phyloP scores from a whole-genome alignment of 148 eudicot species.

The Gaultheria prostrata region DNA sequence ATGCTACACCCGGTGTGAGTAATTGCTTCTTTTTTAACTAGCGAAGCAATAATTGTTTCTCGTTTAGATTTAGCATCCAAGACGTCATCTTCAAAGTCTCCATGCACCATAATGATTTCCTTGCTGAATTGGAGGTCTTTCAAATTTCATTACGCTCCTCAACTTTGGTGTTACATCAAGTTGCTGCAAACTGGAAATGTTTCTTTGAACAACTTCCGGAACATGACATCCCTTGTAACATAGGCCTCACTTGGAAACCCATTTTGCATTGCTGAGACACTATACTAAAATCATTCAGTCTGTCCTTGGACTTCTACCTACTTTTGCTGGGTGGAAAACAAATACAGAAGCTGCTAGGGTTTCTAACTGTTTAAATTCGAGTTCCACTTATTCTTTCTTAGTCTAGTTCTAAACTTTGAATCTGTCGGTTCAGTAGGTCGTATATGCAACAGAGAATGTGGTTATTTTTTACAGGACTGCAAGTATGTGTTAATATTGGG shows the following conservation, averaged over 20 bases:
- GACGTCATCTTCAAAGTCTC: not conserved
- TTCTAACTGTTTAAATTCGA: not conserved
- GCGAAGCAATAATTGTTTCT: not conserved
- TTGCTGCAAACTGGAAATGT: not conserved
- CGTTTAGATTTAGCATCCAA: conserved; percentile 6
- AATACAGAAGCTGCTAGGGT: not conserved
- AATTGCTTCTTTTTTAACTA: conserved; percentile 8
- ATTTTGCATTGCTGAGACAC: not conserved
- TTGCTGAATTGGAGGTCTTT: conserved; percentile 1
- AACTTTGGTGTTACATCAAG: not conserved
- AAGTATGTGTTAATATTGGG: not conserved
- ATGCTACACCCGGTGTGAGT: conserved; percentile 97
- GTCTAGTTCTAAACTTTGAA: not conserved
- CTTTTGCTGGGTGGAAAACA: not conserved
- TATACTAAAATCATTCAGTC: not conserved
- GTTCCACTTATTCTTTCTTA: not conserved
- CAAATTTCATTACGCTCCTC: not conserved
- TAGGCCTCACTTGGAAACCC: not conserved
- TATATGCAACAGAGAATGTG: not conserved
- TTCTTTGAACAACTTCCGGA: not conserved
- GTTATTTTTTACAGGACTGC: not conserved
- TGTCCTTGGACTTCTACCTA: not conserved
- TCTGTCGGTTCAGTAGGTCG: not conserved
- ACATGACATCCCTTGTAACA: not conserved
- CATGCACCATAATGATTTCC: not conserved